Conservation (phyloP, 306 rosid genomes). For the Oemleria cerasiformis region DNA sequence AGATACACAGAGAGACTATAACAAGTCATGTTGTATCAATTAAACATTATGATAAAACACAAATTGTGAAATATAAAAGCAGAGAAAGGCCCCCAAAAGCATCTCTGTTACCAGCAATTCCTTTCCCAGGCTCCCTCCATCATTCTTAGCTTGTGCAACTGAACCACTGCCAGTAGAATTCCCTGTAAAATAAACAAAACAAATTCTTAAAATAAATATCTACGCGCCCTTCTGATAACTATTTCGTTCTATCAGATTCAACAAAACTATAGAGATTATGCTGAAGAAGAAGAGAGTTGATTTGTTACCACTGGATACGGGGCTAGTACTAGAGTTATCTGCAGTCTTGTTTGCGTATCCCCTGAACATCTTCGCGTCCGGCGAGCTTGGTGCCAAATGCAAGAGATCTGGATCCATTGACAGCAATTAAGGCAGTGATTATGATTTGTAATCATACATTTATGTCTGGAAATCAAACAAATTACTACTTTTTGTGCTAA, state of each 20-base stretch:
- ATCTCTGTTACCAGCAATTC: constrained; percentile 26
- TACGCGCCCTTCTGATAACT: too few species aligned
- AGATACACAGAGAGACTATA: not conserved
- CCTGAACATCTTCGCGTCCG: constrained; percentile 53
- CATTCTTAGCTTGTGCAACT: constrained; percentile 31
- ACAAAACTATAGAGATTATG: not conserved
- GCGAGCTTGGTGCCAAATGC: constrained; percentile 64
- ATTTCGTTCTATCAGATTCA: too few species aligned
- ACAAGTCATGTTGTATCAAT: constrained; percentile 6
- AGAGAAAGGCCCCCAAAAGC: constrained; percentile 33
- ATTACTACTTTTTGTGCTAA: not conserved
- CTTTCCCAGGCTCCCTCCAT: constrained; percentile 43
- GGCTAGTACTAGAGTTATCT: constrained; percentile 15
- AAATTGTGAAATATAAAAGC: constrained; percentile 34
- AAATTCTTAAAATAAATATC: too few species aligned
- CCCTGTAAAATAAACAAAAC: constrained; percentile 12
- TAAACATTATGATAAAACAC: constrained; percentile 27
- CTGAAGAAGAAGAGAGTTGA: not conserved
- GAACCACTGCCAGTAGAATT: constrained; percentile 30
- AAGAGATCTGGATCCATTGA: constrained; percentile 48
- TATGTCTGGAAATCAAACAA: not conserved
- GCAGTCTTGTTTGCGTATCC: constrained; percentile 19
- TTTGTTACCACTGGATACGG: constrained; percentile 33
- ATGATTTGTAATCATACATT: not conserved
- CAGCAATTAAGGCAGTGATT: not conserved